Evolutionary conservation across 495 filamentous ascomycete species (phyloP).

Genomic region (Xylaria bambusicola): DNA sequence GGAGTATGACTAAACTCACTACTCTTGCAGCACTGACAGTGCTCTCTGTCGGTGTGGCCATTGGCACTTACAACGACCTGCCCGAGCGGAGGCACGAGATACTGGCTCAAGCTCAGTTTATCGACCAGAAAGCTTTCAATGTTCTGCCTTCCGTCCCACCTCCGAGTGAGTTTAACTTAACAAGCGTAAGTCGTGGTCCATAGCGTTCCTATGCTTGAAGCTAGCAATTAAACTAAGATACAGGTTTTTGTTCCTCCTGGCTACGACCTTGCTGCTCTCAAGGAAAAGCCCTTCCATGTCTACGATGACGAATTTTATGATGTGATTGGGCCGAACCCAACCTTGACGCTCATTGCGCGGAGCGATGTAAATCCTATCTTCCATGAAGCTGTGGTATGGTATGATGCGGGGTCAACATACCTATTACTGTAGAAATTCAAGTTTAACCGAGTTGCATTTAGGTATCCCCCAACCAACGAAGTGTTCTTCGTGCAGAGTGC

Average conservation of each 20-base stretch:
- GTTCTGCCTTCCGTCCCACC: constrained; percentile 35
- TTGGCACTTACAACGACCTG: constrained; percentile 14
- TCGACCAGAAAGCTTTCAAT: constrained; percentile 45
- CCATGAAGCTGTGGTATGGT: constrained; percentile 57
- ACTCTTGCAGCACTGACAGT: not conserved
- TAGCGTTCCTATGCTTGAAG: no score
- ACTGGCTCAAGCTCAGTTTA: constrained; percentile 46
- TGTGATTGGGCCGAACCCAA: constrained; percentile 45
- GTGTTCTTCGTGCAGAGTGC: constrained; percentile 57
- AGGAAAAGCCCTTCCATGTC: constrained; percentile 47
- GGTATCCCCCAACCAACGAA: constrained; percentile 46
- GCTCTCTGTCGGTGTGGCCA: constrained; percentile 13
- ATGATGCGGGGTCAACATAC: constrained; percentile 15
- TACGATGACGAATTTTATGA: constrained; percentile 48
- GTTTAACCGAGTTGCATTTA: not conserved
- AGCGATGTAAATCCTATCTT: constrained; percentile 46
- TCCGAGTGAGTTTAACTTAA: constrained; percentile 26
- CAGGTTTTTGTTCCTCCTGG: constrained; percentile 41
- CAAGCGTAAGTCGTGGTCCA: constrained; percentile 23
- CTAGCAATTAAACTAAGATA: constrained; percentile 1
- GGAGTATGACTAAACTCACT: constrained; percentile 12
- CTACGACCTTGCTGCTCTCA: constrained; percentile 31
- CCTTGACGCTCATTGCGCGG: constrained; percentile 45
- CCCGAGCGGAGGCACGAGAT: constrained; percentile 24
- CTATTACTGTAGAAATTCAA: constrained; percentile 27